Base-by-base conservation (phyloP, 73 alveolate genomes). In the Durusdinium trenchii region DNA sequence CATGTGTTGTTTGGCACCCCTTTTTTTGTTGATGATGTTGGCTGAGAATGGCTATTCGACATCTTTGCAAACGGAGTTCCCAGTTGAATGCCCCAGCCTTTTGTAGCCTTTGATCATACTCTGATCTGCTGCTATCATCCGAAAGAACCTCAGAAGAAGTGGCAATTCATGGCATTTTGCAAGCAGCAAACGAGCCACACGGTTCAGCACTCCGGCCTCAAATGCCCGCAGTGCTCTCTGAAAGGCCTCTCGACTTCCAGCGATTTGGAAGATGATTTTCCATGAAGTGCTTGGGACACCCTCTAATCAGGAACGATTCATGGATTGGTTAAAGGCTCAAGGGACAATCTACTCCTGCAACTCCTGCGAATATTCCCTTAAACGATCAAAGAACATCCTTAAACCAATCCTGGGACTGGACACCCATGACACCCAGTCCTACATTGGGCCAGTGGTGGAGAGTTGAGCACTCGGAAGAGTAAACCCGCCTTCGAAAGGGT, bases 91-190 rank as follows among this genome's bases (percentile, higher is more conserved):
- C 28, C 61, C 81, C 42, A 61, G 71, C 95, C 84, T 87, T 32
- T 38, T 43, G 87, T 47, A 91, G 76, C 38, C 75, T 76, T 30
- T 23, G 57, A 89, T 91, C 78, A 91, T 91, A 91, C 57, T 91
- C 78, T 47, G 98, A 73, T 52, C 98, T 48, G 98, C 98, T 91
- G 98, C 67, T 76, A 38, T 91, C 98, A 76, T 91, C 98, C 32
- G 98, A 91, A 71, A 91, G 98, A 76, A 91, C 98, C 98, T 91
- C 46, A 30, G 36, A n/a, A 23, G 42, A 35, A 76, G 79, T 28
- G 79, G 12, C 38, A 45, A 57, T 23, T n/a, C 42, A 43, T 38
- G 18, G n/a, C n/a, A 75, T 38, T 75, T 52, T 2, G 52, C 16
- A 40, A 32, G 45, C 10, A 38, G 28, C 10, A 18, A 16, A 30